phyloP scores from a whole-genome alignment of 2,329 filamentous ascomycete genomes.

The Nannizzia gypsea region DNA sequence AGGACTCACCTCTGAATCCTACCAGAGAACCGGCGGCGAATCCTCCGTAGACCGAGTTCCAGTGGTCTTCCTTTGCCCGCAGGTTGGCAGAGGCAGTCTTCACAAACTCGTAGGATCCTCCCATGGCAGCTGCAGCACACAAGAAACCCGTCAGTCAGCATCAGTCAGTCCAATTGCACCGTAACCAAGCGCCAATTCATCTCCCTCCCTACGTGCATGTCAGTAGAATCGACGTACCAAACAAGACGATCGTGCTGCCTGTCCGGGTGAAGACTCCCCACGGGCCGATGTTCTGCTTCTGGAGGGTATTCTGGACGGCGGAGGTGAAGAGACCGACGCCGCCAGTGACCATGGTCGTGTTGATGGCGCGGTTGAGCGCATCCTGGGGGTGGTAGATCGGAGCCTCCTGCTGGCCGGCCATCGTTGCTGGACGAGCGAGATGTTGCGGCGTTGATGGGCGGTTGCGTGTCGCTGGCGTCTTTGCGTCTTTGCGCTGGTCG shows the following conservation, averaged over 20 bases:
- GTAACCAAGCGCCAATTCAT: too few species aligned
- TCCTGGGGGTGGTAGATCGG: constrained; percentile 59
- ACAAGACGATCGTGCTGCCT: constrained; percentile 59
- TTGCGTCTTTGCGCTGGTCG: too few species aligned
- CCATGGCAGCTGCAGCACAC: constrained; percentile 49
- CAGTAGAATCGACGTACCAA: constrained; percentile 41
- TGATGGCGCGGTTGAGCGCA: constrained; percentile 56
- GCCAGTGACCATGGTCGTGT: constrained; percentile 53
- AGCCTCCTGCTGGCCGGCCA: constrained; percentile 39
- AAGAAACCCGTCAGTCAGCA: constrained; percentile 9
- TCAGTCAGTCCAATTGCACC: background rate
- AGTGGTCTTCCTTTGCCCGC: constrained; percentile 68
- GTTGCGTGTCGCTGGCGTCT: background rate
- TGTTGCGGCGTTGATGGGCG: background rate
- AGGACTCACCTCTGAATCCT: constrained; percentile 55
- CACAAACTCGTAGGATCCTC: constrained; percentile 66
- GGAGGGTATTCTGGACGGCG: constrained; percentile 74
- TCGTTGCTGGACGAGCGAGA: constrained; percentile 19
- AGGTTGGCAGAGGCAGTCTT: constrained; percentile 69
- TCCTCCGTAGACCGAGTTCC: constrained; percentile 63
- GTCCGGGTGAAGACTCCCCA: constrained; percentile 69
- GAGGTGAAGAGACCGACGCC: constrained; percentile 59
- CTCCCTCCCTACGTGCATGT: too few species aligned
- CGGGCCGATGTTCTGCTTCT: constrained; percentile 68
- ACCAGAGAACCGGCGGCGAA: constrained; percentile 62